Base-by-base conservation (phyloP, 225 moss, liverwort and hornwort genomes). In the Physcomitrium patens region DNA sequence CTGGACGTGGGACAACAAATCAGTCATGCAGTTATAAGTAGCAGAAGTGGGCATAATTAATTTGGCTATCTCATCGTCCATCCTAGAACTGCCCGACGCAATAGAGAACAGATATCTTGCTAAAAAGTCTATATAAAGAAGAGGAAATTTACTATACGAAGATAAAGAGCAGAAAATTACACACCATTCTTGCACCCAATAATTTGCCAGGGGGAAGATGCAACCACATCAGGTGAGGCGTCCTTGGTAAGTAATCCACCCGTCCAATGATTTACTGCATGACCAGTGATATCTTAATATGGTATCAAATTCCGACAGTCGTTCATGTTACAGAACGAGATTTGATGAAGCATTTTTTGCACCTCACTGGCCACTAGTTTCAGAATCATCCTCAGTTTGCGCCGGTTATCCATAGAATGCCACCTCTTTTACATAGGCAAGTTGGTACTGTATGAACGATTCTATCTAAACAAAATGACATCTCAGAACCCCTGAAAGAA, bases 151-250 rank as follows among this genome's bases (percentile, higher is more conserved):
- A 66, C 20, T 63, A 56, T 49, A 74, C 7, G 31, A 6, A 57
- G 55, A 75, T 42, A 23, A 28, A 63, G 44, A 65, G 57, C 42
- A 8, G 23, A 42, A 26, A 47, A 65, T 17, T 42, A 57, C 77
- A 56, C 77, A 91, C 95, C 96, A 60, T 97, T 97, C 74, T 86
- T 94, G 76, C 96, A 96, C 60, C 96, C 96, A 62, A 92, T 87
- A 68, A 96, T 94, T 56, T 86, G 89, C 96, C 96, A 96, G 7
- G 94, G 92, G 23, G 83, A 83, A 37, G 83, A 80, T 14, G 85
- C 87, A 61, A 96, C 66, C 11, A 96, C 96, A 84, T 96, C 96
- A 57, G 96, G 87, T 74, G 94, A 92, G 1, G 81, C 88, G 50
- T 96, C 95, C 68, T 92, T 92, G 57, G 82, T 84, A 65, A 89